These are phyloP conservation scores for Aspergillus hiratsukae DNA, from an alignment of 2,329 filamentous ascomycete genomes.

Conservation along the genomic window DNA sequence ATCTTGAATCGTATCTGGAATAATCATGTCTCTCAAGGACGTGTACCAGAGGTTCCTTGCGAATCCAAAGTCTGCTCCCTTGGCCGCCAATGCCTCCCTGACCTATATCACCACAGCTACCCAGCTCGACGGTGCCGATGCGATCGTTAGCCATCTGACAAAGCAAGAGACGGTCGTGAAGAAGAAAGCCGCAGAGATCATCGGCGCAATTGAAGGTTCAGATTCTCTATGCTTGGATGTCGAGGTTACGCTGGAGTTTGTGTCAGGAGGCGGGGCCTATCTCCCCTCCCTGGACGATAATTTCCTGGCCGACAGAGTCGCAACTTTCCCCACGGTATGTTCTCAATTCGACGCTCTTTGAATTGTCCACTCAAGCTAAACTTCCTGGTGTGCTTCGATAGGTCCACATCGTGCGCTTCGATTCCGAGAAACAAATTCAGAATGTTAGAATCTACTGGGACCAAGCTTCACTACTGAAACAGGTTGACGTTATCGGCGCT, in stretches of 20 bases:
- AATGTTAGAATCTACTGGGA: conserved; percentile 94
- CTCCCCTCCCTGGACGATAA: conserved; percentile 90
- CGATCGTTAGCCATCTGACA: conserved; percentile 78
- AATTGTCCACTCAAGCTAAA: neutral
- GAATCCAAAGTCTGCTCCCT: conserved; percentile 58
- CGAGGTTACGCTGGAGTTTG: conserved; percentile 78
- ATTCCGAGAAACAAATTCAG: conserved; percentile 69
- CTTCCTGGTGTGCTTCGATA: conserved; percentile 33
- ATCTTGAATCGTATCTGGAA: conserved; percentile 2
- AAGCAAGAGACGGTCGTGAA: conserved; percentile 68
- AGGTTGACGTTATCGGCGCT: conserved; percentile 88
- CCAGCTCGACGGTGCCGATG: conserved; percentile 62
- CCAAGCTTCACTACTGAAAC: conserved; percentile 85
- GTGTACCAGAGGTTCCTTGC: conserved; percentile 70
- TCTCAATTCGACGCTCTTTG: neutral
- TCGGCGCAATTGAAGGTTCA: conserved; percentile 68
- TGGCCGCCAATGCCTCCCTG: conserved; percentile 64
- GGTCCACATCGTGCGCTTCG: conserved; percentile 86
- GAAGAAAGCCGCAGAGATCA: conserved; percentile 74
- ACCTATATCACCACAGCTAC: conserved; percentile 90
- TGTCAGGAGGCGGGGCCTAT: conserved; percentile 76
- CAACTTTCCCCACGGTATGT: conserved; percentile 76
- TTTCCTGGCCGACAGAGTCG: conserved; percentile 78
- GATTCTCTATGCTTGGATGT: conserved; percentile 70
- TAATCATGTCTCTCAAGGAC: conserved; percentile 39